Evolutionary conservation across 192 early-diverging fungal species (phyloP).

Genomic region (Phycomyces blakesleeanus): DNA sequence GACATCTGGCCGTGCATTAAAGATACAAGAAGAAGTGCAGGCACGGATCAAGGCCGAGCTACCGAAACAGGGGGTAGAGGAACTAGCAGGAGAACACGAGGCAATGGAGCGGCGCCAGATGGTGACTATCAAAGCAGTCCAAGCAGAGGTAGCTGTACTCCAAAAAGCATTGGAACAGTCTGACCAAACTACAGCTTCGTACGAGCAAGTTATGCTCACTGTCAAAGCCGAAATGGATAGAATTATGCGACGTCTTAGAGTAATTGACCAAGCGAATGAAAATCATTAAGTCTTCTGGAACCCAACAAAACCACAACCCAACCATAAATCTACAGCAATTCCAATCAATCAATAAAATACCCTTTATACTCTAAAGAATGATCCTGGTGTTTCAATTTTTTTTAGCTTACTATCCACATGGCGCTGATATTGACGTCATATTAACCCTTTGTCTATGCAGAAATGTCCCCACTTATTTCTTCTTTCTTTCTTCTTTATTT

Average conservation of each 20-base stretch:
- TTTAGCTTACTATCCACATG: no score
- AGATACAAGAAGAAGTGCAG: conserved; percentile 22
- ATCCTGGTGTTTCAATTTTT: no score
- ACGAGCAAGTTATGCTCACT: conserved; percentile 17
- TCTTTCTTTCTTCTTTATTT: background rate
- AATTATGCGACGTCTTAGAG: conserved; percentile 24
- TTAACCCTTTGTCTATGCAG: no score
- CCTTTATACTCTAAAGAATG: no score
- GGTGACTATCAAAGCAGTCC: conserved; percentile 15
- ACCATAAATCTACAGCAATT: no score
- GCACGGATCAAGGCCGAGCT: conserved; percentile 3
- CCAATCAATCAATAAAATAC: no score
- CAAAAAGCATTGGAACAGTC: conserved; percentile 14
- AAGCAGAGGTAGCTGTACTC: conserved; percentile 15
- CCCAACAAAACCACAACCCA: no score
- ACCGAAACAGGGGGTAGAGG: conserved; percentile 5
- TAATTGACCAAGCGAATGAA: conserved; percentile 4
- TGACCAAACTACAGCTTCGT: conserved; percentile 5
- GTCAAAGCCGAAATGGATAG: conserved; percentile 29
- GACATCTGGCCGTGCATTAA: conserved; percentile 16
- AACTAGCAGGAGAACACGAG: conserved; percentile 15
- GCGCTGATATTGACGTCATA: no score
- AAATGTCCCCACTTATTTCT: background rate
- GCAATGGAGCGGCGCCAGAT: conserved; percentile 16
- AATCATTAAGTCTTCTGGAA: no score